Base-by-base conservation (phyloP, 306 rosid genomes). In the Hippophae rhamnoides region DNA sequence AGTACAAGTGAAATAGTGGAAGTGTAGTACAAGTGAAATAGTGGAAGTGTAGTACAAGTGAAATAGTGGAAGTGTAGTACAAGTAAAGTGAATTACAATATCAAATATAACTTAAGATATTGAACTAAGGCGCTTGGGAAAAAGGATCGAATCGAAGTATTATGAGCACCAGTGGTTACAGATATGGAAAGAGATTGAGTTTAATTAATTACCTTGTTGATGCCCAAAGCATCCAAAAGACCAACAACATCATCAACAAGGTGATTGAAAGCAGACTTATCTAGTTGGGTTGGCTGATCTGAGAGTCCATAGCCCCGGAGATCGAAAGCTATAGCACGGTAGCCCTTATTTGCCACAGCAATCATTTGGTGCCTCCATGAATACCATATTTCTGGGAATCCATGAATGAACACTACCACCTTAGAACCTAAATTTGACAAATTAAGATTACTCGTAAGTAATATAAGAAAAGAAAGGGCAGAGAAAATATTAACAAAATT, bases 381-480 rank as follows among this genome's bases (percentile, higher is more conserved):
- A 44, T 87, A 87, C 92, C 92, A 87, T 47, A 84, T 82, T 65
- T 87, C 95, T 41, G 89, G 95, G 58, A 84, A 87, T 52, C 95
- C 95, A 60, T 84, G 95, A 44, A 87, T 56, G 80, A 87, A 84
- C 12, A 87, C 26, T 70, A 84, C 95, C 55, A 72, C 79, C 74
- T 84, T 81, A 5, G 76, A 59, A 8, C 92, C 92, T 79, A 59
- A 13, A 1, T 6, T 14, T 13, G 40, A 9, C 0, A 10, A 13
- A 0, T 12, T 9, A 14, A n/a, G 7, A 49, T 11, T 10, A 7
- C 1, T 12, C 13, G 1, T 6, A 11, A 11, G 9, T 45, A 0
- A 41, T 7, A 26, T 3, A 43, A 1, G n/a, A 18, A 31, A 27
- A 8, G 3, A 12, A 10, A 5, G 0, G 0, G 41, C 1, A 10